Conservation (phyloP, 345 rosid genomes). For the Pistacia vera region DNA sequence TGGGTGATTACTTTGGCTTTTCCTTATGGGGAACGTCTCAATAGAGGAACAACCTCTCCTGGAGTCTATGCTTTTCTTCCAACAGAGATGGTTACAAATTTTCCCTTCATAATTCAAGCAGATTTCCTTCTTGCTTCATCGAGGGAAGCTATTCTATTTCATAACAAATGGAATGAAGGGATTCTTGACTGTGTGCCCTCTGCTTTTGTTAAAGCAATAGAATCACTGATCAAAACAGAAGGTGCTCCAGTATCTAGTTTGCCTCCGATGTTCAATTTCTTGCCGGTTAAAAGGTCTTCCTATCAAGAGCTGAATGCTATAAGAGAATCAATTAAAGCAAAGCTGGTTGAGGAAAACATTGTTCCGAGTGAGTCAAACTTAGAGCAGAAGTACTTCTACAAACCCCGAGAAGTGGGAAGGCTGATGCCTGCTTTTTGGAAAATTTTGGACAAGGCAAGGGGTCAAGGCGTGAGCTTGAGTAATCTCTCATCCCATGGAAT, state of each 20-base stretch:
- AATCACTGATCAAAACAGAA: constrained; percentile 48
- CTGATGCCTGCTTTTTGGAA: constrained; percentile 61
- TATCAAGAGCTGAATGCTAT: constrained; percentile 41
- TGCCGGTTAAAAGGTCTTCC: constrained; percentile 51
- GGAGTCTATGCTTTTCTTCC: constrained; percentile 83
- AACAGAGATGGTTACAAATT: constrained; percentile 68
- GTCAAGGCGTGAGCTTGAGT: constrained; percentile 45
- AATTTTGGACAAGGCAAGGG: constrained; percentile 52
- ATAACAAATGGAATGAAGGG: constrained; percentile 77
- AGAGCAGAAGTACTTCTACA: constrained; percentile 63
- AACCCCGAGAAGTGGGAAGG: constrained; percentile 57
- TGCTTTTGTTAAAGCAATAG: constrained; percentile 66
- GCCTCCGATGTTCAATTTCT: constrained; percentile 52
- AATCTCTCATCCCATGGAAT: constrained; percentile 70
- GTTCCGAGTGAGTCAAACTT: constrained; percentile 57
- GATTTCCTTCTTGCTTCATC: constrained; percentile 75
- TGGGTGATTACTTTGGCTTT: constrained; percentile 77
- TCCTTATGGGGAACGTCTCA: constrained; percentile 59
- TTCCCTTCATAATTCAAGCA: constrained; percentile 72
- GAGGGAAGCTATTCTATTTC: constrained; percentile 63
- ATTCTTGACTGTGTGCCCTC: constrained; percentile 60
- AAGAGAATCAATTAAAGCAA: constrained; percentile 42
- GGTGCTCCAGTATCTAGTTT: constrained; percentile 56
- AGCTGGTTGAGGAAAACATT: constrained; percentile 41
- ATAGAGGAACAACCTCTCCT: constrained; percentile 47